Evolutionary conservation across 225 moss, liverwort and hornwort species (phyloP).

Genomic region (Physcomitrellopsis africana): DNA sequence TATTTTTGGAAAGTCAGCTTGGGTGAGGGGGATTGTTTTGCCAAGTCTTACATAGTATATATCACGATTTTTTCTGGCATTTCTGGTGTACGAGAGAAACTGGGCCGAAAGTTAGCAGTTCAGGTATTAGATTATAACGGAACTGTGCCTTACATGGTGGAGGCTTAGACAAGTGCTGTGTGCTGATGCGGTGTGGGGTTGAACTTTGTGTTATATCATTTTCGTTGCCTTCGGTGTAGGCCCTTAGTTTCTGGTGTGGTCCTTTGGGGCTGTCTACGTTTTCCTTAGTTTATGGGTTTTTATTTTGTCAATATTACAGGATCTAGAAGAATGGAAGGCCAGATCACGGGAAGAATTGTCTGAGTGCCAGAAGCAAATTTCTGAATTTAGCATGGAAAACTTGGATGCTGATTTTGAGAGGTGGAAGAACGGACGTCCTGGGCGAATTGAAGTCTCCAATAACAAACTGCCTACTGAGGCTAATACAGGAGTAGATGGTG

Average conservation of each 20-base stretch:
- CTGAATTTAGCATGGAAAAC: constrained; percentile 75
- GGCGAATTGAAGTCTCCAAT: constrained; percentile 47
- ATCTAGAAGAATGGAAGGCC: constrained; percentile 79
- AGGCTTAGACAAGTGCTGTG: background rate
- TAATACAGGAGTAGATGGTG: constrained; percentile 32
- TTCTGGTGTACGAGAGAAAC: no score
- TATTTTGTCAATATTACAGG: constrained; percentile 50
- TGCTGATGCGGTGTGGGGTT: background rate
- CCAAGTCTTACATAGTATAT: no score
- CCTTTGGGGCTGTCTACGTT: background rate
- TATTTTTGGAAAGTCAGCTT: constrained; percentile 9
- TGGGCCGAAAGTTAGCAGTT: background rate
- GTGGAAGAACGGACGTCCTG: constrained; percentile 75
- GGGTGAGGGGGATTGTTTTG: background rate
- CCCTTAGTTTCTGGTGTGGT: background rate
- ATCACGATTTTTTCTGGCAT: no score
- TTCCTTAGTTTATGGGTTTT: constrained; percentile 4
- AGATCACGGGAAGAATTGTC: constrained; percentile 74
- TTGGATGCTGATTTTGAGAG: constrained; percentile 92
- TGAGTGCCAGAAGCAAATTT: constrained; percentile 75
- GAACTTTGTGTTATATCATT: background rate
- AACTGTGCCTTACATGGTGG: background rate
- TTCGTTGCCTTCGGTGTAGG: background rate
- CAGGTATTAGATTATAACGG: background rate
- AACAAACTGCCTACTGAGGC: constrained; percentile 24